Evolutionary conservation across 2,329 filamentous ascomycete species (phyloP), one percentile per base, ranked within the genome.

Genomic region (Podosphaera xanthii): DNA sequence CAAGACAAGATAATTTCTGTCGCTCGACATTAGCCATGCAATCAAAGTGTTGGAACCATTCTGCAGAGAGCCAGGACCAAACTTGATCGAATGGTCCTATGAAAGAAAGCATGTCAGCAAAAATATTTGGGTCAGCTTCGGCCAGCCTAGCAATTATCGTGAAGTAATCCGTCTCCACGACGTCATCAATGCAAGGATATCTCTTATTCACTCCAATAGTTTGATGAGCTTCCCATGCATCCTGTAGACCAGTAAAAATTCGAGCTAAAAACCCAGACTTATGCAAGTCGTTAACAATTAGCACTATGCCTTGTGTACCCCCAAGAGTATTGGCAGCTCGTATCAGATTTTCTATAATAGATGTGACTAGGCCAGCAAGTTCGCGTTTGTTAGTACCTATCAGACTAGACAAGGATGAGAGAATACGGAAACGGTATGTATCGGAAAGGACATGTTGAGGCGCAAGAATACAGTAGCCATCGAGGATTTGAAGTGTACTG

Each of bases 81-180:
- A 78, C 74, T 50, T 75, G 71, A 2, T 77, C 74, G 3, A 79
- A 63, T 6, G 68, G 66, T 14, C 67, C 68, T 36, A 67, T 61
- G 3, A 73, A 71, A 22, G 70, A 70, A 22, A 84, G 70, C 70
- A 81, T 73, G 22, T 78, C 74, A 3, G 83, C 73, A 64, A 95
- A 84, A 1, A 86, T 73, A 14, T 83, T 71, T 0, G 90, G 87
- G 44, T 85, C 84, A 0, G 83, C 82, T 1, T 94, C 72, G 0
- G 83, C 80, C 14, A 97, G 77, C 1, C 90, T 84, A 1, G 87
- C 83, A 1, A 98, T 76, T 1, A 97, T 81, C 3, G 81, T 79
- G 67, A 94, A 85, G 69, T 94, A 95, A 68, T 95, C 87, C 0
- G 86, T 86, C 67, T 95, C 82, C 0, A 86, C 83, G 9, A 89